Conservation (phyloP, 331 rosid genomes). For the Quercus lobata region DNA sequence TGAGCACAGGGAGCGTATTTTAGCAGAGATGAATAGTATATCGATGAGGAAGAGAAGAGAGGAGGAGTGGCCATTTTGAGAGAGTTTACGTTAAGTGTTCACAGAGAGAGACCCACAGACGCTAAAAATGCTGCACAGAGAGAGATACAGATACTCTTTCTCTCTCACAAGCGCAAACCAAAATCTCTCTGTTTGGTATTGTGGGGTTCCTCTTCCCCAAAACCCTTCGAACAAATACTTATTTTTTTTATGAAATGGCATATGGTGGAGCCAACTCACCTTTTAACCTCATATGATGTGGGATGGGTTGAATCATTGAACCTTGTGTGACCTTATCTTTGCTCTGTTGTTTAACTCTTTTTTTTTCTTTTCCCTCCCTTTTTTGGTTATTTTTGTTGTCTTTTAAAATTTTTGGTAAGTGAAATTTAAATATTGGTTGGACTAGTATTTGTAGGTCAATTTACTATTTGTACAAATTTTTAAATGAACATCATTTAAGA, state of each 20-base stretch:
- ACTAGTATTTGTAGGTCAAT: no score
- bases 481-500: no score
- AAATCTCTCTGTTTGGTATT: background rate
- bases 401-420: no score
- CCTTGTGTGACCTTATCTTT: slow-evolving; percentile 14
- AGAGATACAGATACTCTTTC: background rate
- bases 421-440: no score
- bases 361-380: background rate
- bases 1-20: slow-evolving; percentile 18
- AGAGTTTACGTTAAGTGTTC: background rate
- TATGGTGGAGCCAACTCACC: slow-evolving; percentile 20
- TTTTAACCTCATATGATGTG: slow-evolving; percentile 37
- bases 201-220: background rate
- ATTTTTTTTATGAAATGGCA: slow-evolving; percentile 13
- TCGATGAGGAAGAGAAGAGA: background rate
- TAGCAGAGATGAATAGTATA: background rate
- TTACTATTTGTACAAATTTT: no score
- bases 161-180: background rate
- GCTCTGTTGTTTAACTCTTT: background rate
- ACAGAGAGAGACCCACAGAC: background rate
- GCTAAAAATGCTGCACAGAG: background rate
- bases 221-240: slow-evolving; percentile 14
- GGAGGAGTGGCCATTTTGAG: slow-evolving; percentile 13
- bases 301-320: slow-evolving; percentile 50
- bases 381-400: no score